Conservation (phyloP, 495 filamentous ascomycete genomes). For the Achaetomiella virescens region DNA sequence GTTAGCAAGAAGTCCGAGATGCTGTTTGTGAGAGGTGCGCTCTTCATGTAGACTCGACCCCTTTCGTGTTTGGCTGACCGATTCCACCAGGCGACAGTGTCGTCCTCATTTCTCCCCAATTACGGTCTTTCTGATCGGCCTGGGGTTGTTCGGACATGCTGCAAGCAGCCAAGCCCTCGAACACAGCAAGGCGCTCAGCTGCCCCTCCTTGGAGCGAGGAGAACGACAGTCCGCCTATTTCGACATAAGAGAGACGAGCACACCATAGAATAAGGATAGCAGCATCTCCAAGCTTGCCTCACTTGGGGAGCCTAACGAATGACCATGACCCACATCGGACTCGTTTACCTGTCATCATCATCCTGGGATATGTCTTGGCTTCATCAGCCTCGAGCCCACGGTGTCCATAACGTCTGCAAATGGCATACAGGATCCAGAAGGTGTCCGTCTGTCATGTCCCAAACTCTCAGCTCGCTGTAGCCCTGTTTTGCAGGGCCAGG, state of each 20-base stretch:
- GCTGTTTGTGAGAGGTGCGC: constrained; percentile 94
- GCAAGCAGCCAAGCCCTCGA: background rate
- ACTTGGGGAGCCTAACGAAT: too few species aligned
- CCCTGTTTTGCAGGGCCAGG: background rate
- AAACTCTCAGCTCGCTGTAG: background rate
- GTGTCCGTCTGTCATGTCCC: background rate
- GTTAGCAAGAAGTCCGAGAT: constrained; percentile 96
- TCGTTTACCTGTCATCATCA: too few species aligned
- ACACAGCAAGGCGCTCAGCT: background rate
- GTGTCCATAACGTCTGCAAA: too few species aligned
- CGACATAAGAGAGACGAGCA: background rate
- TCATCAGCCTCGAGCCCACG: background rate
- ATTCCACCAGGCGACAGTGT: constrained; percentile 74
- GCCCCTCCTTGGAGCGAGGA: too few species aligned
- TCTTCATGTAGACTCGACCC: background rate
- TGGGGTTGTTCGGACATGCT: background rate
- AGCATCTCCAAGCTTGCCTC: too few species aligned
- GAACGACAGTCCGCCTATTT: background rate
- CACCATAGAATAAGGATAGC: background rate
- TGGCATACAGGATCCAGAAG: too few species aligned
- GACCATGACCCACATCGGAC: too few species aligned
- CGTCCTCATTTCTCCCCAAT: constrained; percentile 83
- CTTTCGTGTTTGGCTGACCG: background rate
- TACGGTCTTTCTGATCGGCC: constrained; percentile 19
- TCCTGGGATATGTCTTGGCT: background rate